A percentile compares a stretch with the other conserved stretches of the same genome.
Evolutionary conservation across 163 green algal genomes (phyloP).

Genomic region (Chlorella variabilis): DNA sequence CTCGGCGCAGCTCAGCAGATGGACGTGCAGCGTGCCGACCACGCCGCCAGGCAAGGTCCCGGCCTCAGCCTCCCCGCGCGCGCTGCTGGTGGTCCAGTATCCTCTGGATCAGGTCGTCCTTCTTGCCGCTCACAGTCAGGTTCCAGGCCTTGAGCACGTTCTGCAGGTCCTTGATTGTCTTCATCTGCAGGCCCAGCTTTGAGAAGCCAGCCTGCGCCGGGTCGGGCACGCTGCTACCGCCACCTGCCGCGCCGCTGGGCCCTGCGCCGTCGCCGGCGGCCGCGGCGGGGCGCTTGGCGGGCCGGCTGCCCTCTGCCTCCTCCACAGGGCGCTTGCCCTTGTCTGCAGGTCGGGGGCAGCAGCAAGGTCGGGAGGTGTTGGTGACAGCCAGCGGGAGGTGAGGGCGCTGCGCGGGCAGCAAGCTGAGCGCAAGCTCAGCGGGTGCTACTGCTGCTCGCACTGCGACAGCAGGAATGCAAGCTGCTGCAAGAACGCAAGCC

Average conservation of each 20-base stretch:
- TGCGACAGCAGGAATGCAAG: too few species aligned
- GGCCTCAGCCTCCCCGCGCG: not conserved
- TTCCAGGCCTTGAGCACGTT: slow-evolving; percentile 51
- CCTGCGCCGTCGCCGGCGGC: slow-evolving; percentile 18
- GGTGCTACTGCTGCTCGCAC: too few species aligned
- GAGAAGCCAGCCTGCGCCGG: slow-evolving; percentile 12
- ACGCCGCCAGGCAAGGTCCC: too few species aligned
- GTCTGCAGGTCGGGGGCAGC: not conserved
- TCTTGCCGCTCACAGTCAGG: slow-evolving; percentile 55
- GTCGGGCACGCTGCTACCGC: slow-evolving; percentile 6
- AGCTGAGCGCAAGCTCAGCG: too few species aligned
- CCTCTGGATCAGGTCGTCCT: slow-evolving; percentile 60
- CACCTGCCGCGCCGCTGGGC: slow-evolving; percentile 3
- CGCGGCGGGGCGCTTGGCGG: slow-evolving; percentile 14
- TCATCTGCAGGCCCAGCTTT: slow-evolving; percentile 40
- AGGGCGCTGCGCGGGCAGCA: too few species aligned
- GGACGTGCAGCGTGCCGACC: too few species aligned
- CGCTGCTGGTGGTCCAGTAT: slow-evolving; percentile 49
- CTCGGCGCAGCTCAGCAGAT: too few species aligned
- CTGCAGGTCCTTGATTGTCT: slow-evolving; percentile 56
- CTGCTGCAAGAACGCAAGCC: too few species aligned
- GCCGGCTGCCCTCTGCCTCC: not conserved
- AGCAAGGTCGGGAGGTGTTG: not conserved
- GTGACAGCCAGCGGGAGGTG: too few species aligned
- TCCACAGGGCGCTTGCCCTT: slow-evolving; percentile 52